phyloP scores from a whole-genome alignment of 2,329 filamentous ascomycete genomes.

The Thermoascus crustaceus region DNA sequence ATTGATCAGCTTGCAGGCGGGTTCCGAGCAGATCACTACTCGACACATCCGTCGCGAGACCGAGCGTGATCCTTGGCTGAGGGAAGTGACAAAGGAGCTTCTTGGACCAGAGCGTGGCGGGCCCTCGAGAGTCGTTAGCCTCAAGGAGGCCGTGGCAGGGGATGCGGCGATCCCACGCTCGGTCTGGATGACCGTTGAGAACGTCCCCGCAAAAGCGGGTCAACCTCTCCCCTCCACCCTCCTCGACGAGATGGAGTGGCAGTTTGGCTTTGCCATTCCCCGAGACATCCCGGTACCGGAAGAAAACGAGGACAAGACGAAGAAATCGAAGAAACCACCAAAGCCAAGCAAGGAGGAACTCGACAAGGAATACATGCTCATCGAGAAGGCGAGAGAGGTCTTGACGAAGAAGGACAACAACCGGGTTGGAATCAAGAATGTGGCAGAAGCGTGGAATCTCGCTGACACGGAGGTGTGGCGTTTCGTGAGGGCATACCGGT shows the following conservation, averaged over 20 bases:
- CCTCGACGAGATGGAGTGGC: conserved; percentile 69
- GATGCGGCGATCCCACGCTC: conserved; percentile 55
- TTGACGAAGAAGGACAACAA: conserved; percentile 32
- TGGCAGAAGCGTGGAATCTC: conserved; percentile 49
- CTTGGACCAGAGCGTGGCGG: conserved; percentile 57
- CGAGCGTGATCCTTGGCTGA: conserved; percentile 70
- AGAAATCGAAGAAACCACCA: conserved; percentile 29
- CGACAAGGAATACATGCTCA: conserved; percentile 38
- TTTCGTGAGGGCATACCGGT: conserved; percentile 52
- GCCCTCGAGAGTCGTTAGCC: conserved; percentile 57
- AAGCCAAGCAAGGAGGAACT: conserved; percentile 31
- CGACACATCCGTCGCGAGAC: conserved; percentile 60
- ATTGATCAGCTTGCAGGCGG: conserved; percentile 57
- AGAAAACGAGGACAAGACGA: conserved; percentile 24
- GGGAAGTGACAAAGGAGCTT: conserved; percentile 59
- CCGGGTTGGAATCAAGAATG: conserved; percentile 33
- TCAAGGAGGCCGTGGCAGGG: conserved; percentile 76
- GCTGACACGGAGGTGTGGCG: conserved; percentile 58
- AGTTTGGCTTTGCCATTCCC: conserved; percentile 78
- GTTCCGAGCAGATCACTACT: conserved; percentile 52
- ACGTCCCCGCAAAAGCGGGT: conserved; percentile 35
- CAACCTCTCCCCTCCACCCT: conserved; percentile 48
- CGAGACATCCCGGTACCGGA: conserved; percentile 35
- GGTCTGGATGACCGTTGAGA: conserved; percentile 75
- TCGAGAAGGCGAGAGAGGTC: conserved; percentile 43